Percentiles rank a stretch among this genome's conserved stretches.
Evolutionary conservation across 805 yeast genomes (phyloP).

Genomic region (Schizosaccharomyces osmophilus): DNA sequence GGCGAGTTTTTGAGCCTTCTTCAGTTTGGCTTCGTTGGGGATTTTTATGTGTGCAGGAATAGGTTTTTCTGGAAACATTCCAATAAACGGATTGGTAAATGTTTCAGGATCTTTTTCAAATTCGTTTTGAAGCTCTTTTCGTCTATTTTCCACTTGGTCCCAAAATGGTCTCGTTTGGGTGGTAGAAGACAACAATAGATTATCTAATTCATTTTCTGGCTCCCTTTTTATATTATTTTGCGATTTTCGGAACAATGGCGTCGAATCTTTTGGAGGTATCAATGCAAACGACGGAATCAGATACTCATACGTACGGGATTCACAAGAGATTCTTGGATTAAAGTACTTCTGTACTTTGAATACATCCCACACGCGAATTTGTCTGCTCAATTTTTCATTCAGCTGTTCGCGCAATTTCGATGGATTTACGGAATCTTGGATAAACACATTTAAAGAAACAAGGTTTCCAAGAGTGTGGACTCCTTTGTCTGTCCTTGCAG

Average conservation of each 20-base stretch:
- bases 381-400: slow-evolving; percentile 53
- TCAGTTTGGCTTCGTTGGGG: background rate
- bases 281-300: slow-evolving; percentile 76
- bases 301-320: slow-evolving; percentile 87
- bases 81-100: background rate
- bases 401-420: slow-evolving; percentile 33
- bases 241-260: slow-evolving; percentile 14
- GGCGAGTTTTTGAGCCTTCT: background rate
- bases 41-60: background rate
- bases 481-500: slow-evolving; percentile 70
- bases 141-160: background rate
- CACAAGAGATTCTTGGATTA: slow-evolving; percentile 86
- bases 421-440: slow-evolving; percentile 31
- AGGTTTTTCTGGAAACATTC: background rate
- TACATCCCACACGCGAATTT: slow-evolving; percentile 79
- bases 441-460: slow-evolving; percentile 59
- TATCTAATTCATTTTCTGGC: background rate
- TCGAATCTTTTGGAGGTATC: slow-evolving; percentile 62
- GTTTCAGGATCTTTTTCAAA: background rate
- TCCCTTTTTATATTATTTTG: background rate
- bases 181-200: background rate
- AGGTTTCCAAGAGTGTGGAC: slow-evolving; percentile 95
- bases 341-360: slow-evolving; percentile 73
- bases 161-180: background rate
- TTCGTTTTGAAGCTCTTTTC: background rate